Evolutionary conservation across 225 moss, liverwort and hornwort species (phyloP), one percentile per base, ranked within the genome.

Genomic region (Sphagnum tenellum): DNA sequence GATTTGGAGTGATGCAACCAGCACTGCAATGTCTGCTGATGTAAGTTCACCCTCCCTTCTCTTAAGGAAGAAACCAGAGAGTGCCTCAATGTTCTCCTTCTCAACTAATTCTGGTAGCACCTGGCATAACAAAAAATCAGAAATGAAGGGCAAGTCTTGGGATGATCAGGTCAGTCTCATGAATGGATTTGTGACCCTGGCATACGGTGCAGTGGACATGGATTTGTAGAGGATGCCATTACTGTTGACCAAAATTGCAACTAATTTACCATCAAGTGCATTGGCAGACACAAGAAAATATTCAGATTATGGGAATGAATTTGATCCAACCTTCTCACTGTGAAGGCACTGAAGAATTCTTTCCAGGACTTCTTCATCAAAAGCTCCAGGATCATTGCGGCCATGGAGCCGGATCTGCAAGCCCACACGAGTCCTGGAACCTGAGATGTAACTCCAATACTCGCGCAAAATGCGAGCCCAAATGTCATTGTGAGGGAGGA

Each of bases 1-100:
- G 11, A 66, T 55, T 53, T 90, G 89, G 45, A 90, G 76, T 0
- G 89, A 90, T 8, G 89, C 73, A 5, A 88, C 68, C 5, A 90
- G 75, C 4, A 88, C 80, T 2, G 78, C 64, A 48, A 80, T 78
- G 46, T 74, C 74, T 4, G 70, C 14, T 2, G 66, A 49, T 8
- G 65, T 29, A 29, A 29, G 5, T 59, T n/a, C 56, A 65, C 72
- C 72, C 71, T 70, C 71, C 68, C 74, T 66, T 66, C 68, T 59
- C 66, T 79, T 53, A 48, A 71, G 4, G 65, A 55, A 29, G 29
- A 29, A 29, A 29, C 29, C 29, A 29, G 29, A 29, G 29, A 29
- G 29, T 29, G 29, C 29, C 0, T 79, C 55, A 3, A 47, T 57
- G 45, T 82, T 74, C 0, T 66, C 75, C 29, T 73, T 67, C 8